Conservation (phyloP, 176 grass and related monocot genomes). For the Pontederia crassipes region DNA sequence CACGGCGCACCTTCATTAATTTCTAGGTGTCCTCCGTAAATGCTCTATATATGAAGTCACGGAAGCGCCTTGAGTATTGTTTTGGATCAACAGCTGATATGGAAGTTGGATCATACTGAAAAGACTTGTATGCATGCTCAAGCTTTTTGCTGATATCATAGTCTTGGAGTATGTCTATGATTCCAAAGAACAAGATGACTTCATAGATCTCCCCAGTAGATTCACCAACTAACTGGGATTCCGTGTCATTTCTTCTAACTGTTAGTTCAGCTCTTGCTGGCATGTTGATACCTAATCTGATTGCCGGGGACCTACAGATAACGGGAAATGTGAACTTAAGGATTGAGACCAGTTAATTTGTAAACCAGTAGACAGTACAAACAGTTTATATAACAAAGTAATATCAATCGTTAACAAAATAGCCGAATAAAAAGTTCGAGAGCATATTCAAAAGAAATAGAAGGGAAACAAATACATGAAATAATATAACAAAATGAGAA, state of each 20-base stretch:
- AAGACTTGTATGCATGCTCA: conserved; percentile 43
- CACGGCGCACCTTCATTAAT: too few species aligned
- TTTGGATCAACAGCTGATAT: conserved; percentile 44
- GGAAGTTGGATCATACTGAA: conserved; percentile 35
- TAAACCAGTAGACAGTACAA: too few species aligned
- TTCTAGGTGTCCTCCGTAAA: conserved; percentile 22
- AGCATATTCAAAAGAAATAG: too few species aligned
- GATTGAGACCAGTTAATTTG: too few species aligned
- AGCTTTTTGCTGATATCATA: conserved; percentile 31
- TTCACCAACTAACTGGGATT: conserved; percentile 24
- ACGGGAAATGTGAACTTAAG: background rate
- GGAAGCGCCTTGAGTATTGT: conserved; percentile 32
- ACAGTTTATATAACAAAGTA: too few species aligned
- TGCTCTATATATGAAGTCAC: conserved; percentile 37
- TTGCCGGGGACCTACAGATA: conserved; percentile 8
- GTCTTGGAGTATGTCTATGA: conserved; percentile 35
- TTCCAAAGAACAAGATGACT: conserved; percentile 32
- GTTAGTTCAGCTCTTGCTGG: conserved; percentile 32
- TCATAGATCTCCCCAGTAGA: conserved; percentile 32
- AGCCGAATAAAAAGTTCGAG: too few species aligned
- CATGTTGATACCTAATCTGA: conserved; percentile 28
- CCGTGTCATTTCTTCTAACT: conserved; percentile 5
- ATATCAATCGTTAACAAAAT: too few species aligned
- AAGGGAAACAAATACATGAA: too few species aligned
- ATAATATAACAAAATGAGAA: too few species aligned